phyloP scores from a whole-genome alignment of 73 alveolate species.

The Diophrys appendiculata region DNA sequence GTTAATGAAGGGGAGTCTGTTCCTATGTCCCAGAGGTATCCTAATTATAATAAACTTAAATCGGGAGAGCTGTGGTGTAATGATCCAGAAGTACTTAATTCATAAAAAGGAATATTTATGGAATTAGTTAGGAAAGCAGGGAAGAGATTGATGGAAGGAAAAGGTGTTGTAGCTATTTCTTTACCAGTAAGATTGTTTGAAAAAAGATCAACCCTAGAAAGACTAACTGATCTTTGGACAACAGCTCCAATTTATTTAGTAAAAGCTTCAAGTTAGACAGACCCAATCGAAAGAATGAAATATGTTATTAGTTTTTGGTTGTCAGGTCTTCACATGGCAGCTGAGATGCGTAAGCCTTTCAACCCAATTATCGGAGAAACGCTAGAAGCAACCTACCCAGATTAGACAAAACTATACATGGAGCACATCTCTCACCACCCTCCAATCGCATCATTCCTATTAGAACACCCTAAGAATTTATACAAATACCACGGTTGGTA shows the following conservation, averaged over 20 bases:
- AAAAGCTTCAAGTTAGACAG: constrained; percentile 53
- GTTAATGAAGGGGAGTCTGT: neutral
- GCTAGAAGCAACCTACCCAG: constrained; percentile 89
- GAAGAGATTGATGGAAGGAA: constrained; percentile 73
- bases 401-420: constrained; percentile 92
- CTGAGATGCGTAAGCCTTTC: constrained; percentile 87
- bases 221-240: constrained; percentile 74
- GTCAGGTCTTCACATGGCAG: constrained; percentile 73
- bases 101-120: constrained; percentile 71
- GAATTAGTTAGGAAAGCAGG: constrained; percentile 71
- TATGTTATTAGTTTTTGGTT: constrained; percentile 65
- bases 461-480: constrained; percentile 53
- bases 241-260: constrained; percentile 65
- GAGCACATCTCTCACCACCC: constrained; percentile 98
- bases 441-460: constrained; percentile 82
- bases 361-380: constrained; percentile 98
- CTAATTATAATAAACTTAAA: constrained; percentile 38
- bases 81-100: constrained; percentile 61
- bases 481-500: constrained; percentile 40
- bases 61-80: constrained; percentile 72
- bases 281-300: constrained; percentile 83
- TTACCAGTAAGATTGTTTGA: constrained; percentile 87
- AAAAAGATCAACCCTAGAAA: constrained; percentile 69
- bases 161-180: constrained; percentile 71
- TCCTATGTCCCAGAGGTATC: constrained; percentile 14